Base-by-base conservation (phyloP, 495 filamentous ascomycete species). In the Trichocladium antarcticum region DNA sequence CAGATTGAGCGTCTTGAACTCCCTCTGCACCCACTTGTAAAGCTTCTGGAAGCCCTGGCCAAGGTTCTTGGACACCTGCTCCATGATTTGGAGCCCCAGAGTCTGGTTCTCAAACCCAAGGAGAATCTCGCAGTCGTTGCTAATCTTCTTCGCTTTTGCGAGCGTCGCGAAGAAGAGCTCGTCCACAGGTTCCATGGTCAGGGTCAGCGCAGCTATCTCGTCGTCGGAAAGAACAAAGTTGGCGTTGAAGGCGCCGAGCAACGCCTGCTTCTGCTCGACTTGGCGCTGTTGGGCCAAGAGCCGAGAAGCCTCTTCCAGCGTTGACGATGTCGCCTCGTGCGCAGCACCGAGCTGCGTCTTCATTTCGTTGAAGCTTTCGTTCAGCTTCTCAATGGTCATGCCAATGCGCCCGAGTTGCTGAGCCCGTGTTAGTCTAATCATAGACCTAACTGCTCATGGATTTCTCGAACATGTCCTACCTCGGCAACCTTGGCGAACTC, bases 1-100 rank as follows among this genome's bases (percentile, higher is more conserved):
- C 11, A 99, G 75, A 61, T 96, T 93, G 38, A 97, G 66, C 1
- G 82, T 81, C 62, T 89, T 90, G 70, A 98, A 89, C 58, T 97
- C 89, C 28, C 82, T 79, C 63, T 96, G 89, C 8, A 94, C 83
- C 93, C 93, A 97, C 51, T 82, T 77, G 64, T 90, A 95, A 9
- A 97, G 73, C 63, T 95, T 97, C 64, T 97, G 90, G 60, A 93
- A 97, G 11, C 85, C 90, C 11, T 75, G 75, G 61, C 95, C 92
- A n/a, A 99, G 76, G 34, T 85, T 79, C 47, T 82, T 81, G 11
- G 87, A 84, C 47, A 81, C 87, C 65, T 88, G 78, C 45, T 96
- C 92, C 79, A 97, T 89, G 17, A 97, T 78, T 57, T 97, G 89
- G 7, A 87, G 66, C 4, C 85, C 87, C 9, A 95, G 68, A 36